These are phyloP conservation scores for Globisporangium okanoganense DNA, from an alignment of 352 stramenopile species.

Conservation along the genomic window DNA sequence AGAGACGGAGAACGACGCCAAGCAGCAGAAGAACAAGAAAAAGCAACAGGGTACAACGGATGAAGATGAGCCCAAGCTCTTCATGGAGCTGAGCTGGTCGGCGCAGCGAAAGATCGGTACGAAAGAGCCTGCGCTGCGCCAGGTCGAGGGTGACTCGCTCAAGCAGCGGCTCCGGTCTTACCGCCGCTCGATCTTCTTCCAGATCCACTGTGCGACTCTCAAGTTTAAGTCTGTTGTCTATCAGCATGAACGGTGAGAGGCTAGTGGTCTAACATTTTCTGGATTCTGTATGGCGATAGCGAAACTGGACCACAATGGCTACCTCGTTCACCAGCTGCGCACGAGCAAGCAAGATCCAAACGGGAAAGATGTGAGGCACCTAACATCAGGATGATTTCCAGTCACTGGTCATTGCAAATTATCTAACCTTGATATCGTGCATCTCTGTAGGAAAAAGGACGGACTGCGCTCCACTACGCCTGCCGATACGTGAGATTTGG, in stretches of 20 bases:
- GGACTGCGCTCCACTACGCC: constrained; percentile 70
- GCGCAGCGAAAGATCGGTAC: constrained; percentile 59
- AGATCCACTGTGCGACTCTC: constrained; percentile 52
- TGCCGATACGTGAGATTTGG: constrained; percentile 45
- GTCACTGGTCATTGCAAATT: background rate
- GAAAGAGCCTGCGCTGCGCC: constrained; percentile 58
- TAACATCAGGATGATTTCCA: background rate
- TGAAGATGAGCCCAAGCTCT: constrained; percentile 54
- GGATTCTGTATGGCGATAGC: constrained; percentile 21
- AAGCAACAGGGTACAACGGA: constrained; percentile 17
- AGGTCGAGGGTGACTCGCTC: constrained; percentile 70
- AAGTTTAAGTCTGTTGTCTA: background rate
- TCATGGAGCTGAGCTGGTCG: constrained; percentile 67
- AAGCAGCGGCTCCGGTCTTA: constrained; percentile 64
- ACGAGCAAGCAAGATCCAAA: constrained; percentile 68
- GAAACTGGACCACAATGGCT: constrained; percentile 69
- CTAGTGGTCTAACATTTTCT: background rate
- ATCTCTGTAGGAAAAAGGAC: constrained; percentile 57
- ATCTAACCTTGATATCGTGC: background rate
- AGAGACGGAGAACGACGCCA: constrained; percentile 26
- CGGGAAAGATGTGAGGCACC: constrained; percentile 52
- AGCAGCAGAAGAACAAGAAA: constrained; percentile 30
- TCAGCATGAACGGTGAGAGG: background rate
- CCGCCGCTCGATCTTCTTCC: constrained; percentile 70
- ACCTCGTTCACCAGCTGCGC: constrained; percentile 55